Conservation (phyloP, 2,329 filamentous ascomycete genomes). For the Cadophora sp. region DNA sequence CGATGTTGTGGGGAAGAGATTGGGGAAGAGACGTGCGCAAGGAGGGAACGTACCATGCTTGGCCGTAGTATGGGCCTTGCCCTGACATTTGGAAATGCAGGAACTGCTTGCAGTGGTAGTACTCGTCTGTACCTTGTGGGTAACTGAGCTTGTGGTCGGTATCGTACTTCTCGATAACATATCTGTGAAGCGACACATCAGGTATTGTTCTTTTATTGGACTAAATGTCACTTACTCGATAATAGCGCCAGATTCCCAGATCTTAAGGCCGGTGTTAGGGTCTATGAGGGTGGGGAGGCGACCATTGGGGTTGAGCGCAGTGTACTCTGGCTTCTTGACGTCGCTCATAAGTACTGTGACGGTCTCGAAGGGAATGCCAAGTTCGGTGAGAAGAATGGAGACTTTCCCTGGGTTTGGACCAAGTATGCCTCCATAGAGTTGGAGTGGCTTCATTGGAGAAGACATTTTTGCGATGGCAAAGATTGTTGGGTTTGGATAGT, state of each 20-base stretch:
- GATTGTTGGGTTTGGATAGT: not conserved
- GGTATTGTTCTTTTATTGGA: not conserved
- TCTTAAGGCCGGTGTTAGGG: conserved; percentile 49
- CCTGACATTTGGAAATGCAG: conserved; percentile 49
- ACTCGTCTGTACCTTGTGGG: conserved; percentile 40
- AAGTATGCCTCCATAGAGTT: conserved; percentile 24
- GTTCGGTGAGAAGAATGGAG: conserved; percentile 52
- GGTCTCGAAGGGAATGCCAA: conserved; percentile 49
- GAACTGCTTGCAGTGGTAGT: conserved; percentile 46
- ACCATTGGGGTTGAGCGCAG: conserved; percentile 43
- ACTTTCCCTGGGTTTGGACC: conserved; percentile 47
- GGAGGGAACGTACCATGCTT: conserved; percentile 26
- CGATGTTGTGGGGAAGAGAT: not conserved
- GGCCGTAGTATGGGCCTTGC: conserved; percentile 51
- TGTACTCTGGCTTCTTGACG: conserved; percentile 49
- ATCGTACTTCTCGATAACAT: conserved; percentile 50
- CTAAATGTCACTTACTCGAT: conserved; percentile 47
- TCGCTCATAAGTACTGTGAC: conserved; percentile 46
- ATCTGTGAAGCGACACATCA: not conserved
- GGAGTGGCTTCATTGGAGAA: conserved; percentile 25
- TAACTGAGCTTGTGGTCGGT: conserved; percentile 47
- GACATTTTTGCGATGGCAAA: conserved; percentile 3
- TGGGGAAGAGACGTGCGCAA: not conserved
- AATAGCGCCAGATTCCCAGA: conserved; percentile 55
- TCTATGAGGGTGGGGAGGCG: conserved; percentile 45